Evolutionary conservation across 345 rosid genomes (phyloP).

Genomic region (Physaria fendleri): DNA sequence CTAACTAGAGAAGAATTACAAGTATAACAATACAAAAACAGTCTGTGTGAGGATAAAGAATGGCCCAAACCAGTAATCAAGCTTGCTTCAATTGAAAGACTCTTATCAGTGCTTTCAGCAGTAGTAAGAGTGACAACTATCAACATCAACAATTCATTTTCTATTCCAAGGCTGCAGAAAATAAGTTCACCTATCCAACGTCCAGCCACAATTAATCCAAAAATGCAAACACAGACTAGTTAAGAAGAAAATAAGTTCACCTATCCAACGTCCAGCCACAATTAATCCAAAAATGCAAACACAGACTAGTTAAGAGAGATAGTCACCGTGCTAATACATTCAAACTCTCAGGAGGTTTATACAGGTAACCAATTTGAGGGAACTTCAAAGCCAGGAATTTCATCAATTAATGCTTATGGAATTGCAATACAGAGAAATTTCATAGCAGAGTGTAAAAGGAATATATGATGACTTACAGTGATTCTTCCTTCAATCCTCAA

Average conservation of each 20-base stretch:
- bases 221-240: not conserved
- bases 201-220: not conserved
- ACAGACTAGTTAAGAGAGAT: not conserved
- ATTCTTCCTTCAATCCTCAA: conserved; percentile 76
- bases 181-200: not conserved
- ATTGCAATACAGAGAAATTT: not conserved
- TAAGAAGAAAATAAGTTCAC: not conserved
- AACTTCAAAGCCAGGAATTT: not conserved
- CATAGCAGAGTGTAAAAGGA: not conserved
- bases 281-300: not conserved
- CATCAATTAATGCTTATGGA: not conserved
- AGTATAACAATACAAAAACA: not conserved
- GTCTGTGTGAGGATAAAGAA: not conserved
- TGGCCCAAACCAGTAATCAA: not conserved
- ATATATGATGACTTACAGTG: conserved; percentile 16
- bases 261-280: not conserved
- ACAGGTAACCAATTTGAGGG: not conserved
- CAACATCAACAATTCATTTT: not conserved
- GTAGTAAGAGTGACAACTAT: not conserved
- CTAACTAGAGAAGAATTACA: not conserved
- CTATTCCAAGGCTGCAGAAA: not conserved
- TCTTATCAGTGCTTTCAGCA: not conserved
- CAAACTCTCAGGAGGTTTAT: not conserved
- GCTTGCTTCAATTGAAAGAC: not conserved
- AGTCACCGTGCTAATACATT: not conserved